Conservation (phyloP, 2,329 filamentous ascomycete genomes). For the Xylogone sp. region DNA sequence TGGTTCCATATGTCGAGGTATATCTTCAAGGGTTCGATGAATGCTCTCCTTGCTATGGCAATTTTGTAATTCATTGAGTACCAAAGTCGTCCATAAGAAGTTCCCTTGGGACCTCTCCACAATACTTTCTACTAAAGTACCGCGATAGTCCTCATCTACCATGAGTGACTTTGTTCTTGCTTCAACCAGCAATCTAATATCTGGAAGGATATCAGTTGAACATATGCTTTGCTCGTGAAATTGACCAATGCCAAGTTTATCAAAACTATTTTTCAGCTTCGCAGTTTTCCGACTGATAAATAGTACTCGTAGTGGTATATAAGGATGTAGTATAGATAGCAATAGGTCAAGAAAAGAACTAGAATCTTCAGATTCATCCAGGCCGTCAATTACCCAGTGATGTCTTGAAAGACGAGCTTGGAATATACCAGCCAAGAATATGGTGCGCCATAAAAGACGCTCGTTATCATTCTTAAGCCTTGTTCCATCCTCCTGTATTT, state of each 20-base stretch:
- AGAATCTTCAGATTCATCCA: conserved; percentile 27
- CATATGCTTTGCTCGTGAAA: conserved; percentile 13
- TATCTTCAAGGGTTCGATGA: conserved; percentile 25
- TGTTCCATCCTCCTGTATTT: conserved; percentile 18
- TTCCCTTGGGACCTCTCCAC: conserved; percentile 30
- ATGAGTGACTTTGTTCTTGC: conserved; percentile 14
- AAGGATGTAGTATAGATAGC: conserved; percentile 3
- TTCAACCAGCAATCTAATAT: conserved; percentile 16
- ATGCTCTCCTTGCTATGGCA: conserved; percentile 28
- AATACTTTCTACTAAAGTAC: conserved; percentile 24
- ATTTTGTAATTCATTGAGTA: conserved; percentile 27
- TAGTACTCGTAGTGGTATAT: conserved; percentile 15
- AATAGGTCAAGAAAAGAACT: conserved; percentile 5
- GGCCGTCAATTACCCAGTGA: conserved; percentile 32
- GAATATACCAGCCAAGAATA: conserved; percentile 28
- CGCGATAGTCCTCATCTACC: conserved; percentile 17
- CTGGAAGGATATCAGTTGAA: conserved; percentile 16
- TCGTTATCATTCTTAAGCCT: conserved; percentile 24
- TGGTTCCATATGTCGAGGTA: conserved; percentile 31
- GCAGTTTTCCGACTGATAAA: conserved; percentile 15
- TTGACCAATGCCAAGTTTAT: conserved; percentile 3
- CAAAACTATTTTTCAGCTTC: conserved; percentile 10
- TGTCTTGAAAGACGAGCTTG: conserved; percentile 18
- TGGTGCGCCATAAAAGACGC: conserved; percentile 27
- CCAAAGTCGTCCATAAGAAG: conserved; percentile 33